These are phyloP conservation scores for Beauveria australis DNA, from an alignment of 2,329 filamentous ascomycete species.

Conservation along the genomic window DNA sequence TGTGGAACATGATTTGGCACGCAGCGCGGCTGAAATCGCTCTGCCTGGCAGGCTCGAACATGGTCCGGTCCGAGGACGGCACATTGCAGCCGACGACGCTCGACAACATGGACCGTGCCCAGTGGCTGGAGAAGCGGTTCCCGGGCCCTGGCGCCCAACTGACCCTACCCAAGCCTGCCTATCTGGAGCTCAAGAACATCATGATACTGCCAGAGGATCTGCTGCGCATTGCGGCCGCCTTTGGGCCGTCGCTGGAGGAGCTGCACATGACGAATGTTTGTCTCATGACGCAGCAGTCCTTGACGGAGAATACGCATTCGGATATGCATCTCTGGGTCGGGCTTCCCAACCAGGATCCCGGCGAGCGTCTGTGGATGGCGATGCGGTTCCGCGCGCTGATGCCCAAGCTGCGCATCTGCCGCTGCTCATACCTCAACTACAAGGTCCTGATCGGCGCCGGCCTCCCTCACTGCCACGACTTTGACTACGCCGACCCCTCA, in stretches of 20 bases:
- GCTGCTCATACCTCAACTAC: constrained; percentile 36
- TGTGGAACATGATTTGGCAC: constrained; percentile 42
- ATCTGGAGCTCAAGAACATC: constrained; percentile 35
- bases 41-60: constrained; percentile 32
- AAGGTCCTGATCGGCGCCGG: constrained; percentile 31
- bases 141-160: not conserved
- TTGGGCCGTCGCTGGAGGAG: constrained; percentile 32
- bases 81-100: not conserved
- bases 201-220: constrained; percentile 30
- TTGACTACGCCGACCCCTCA: constrained; percentile 35
- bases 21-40: constrained; percentile 36
- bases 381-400: constrained; percentile 29
- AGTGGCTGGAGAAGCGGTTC: constrained; percentile 17
- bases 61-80: not conserved
- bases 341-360: constrained; percentile 33
- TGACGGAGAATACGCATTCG: constrained; percentile 24
- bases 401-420: constrained; percentile 31
- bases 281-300: constrained; percentile 32
- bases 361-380: constrained; percentile 33
- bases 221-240: constrained; percentile 24
- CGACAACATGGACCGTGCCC: constrained; percentile 27
- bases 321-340: constrained; percentile 36
- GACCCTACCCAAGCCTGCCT: constrained; percentile 27
- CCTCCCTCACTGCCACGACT: constrained; percentile 20
- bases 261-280: constrained; percentile 39